Conservation (phyloP, 2,329 filamentous ascomycete species). For the Aplosporella prunicola region DNA sequence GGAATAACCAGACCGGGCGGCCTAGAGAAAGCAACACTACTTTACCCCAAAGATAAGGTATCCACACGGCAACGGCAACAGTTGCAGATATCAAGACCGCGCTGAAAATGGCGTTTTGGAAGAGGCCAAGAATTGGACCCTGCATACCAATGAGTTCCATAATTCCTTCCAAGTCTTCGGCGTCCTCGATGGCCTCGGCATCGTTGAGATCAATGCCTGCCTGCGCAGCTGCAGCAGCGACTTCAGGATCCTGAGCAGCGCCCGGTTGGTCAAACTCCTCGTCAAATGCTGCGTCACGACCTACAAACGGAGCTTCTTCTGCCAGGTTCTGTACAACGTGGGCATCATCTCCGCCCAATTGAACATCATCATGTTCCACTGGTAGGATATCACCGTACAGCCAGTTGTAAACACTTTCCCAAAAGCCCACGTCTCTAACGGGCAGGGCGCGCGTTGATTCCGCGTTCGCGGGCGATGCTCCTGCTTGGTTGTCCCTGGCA, state of each 20-base stretch:
- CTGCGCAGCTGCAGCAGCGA: constrained; percentile 54
- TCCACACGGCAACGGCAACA: constrained; percentile 73
- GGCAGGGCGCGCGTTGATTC: neutral
- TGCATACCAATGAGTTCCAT: constrained; percentile 96
- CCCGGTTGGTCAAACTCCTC: constrained; percentile 17
- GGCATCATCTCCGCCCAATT: constrained; percentile 43
- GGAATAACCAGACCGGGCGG: constrained; percentile 58
- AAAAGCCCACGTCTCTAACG: neutral
- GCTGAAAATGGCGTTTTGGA: constrained; percentile 94
- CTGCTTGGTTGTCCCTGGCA: no score
- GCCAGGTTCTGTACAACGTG: constrained; percentile 50
- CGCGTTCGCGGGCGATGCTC: neutral
- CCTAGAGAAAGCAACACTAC: constrained; percentile 69
- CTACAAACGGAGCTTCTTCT: constrained; percentile 51
- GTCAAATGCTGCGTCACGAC: constrained; percentile 29
- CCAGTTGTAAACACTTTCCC: constrained; percentile 34
- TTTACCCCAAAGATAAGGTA: constrained; percentile 88
- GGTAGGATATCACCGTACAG: constrained; percentile 39
- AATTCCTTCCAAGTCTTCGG: constrained; percentile 91
- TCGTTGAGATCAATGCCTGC: constrained; percentile 60
- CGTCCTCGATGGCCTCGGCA: constrained; percentile 65
- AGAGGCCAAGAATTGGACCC: constrained; percentile 75
- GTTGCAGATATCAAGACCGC: constrained; percentile 81
- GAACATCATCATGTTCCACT: constrained; percentile 14
- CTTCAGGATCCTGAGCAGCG: constrained; percentile 43